These are phyloP conservation scores for Lycium barbarum DNA, from an alignment of 257 asterid genomes.

Conservation along the genomic window DNA sequence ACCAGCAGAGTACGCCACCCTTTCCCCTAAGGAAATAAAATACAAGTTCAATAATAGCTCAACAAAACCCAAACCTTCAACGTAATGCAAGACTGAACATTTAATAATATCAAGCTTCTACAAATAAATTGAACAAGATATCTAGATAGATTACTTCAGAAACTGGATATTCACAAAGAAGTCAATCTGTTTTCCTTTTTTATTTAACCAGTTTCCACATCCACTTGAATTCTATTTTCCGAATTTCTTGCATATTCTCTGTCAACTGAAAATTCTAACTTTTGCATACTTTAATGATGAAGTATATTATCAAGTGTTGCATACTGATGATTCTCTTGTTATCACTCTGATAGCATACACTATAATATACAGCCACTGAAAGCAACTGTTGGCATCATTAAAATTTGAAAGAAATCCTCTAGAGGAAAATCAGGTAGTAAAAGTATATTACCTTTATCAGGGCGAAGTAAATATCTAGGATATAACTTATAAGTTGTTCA, in stretches of 20 bases:
- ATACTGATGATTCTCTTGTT: constrained; percentile 2
- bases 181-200: neutral
- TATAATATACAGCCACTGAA: neutral
- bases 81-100: neutral
- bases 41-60: constrained; percentile 22
- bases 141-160: constrained; percentile 1
- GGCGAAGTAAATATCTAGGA: neutral
- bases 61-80: neutral
- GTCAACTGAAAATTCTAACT: neutral
- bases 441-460: constrained; percentile 4
- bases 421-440: neutral
- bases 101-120: neutral
- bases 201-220: neutral
- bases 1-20: constrained; percentile 45
- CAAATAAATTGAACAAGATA: neutral
- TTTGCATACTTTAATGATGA: neutral
- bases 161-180: neutral
- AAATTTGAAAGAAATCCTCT: neutral
- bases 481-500: constrained; percentile 13
- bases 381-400: neutral
- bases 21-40: constrained; percentile 48
- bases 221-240: constrained; percentile 4
- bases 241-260: neutral
- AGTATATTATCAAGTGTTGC: neutral
- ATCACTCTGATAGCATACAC: neutral